Evolutionary conservation across 169 alveolate species (phyloP).

Genomic region (Plasmodium ovale): DNA sequence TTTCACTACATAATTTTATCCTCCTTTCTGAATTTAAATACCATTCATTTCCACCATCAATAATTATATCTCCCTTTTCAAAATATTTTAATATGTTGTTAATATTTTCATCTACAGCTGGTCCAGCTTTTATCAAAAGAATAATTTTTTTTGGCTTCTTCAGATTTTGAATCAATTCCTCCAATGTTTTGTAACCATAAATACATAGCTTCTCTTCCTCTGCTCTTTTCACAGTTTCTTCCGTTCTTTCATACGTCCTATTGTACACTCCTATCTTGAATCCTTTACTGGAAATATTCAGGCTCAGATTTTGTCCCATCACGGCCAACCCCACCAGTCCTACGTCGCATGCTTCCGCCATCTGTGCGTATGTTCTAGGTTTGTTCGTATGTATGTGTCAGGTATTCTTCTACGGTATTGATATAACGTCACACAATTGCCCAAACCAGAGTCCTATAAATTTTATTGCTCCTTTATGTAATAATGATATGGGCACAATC

Average conservation of each 20-base stretch:
- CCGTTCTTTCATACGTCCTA: slow-evolving; percentile 77
- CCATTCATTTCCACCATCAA: slow-evolving; percentile 92
- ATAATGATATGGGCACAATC: too few relatives aligned
- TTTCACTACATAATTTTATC: slow-evolving; percentile 30
- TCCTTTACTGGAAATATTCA: slow-evolving; percentile 85
- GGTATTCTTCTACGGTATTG: too few relatives aligned
- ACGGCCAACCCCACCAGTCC: slow-evolving; percentile 90
- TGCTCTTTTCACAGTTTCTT: slow-evolving; percentile 77
- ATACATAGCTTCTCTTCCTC: slow-evolving; percentile 63
- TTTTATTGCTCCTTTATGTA: too few relatives aligned
- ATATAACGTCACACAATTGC: too few relatives aligned
- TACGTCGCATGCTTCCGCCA: slow-evolving; percentile 79
- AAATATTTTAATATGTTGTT: slow-evolving; percentile 76
- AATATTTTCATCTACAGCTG: slow-evolving; percentile 81
- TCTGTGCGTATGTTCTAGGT: too few relatives aligned
- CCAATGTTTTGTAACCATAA: slow-evolving; percentile 73
- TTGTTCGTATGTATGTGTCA: too few relatives aligned
- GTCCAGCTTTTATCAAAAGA: slow-evolving; percentile 85
- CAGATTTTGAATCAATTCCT: slow-evolving; percentile 81
- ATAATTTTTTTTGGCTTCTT: slow-evolving; percentile 85
- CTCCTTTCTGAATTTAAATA: slow-evolving; percentile 87
- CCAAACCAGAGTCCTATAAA: too few relatives aligned
- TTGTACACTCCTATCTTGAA: slow-evolving; percentile 86
- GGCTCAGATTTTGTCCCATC: slow-evolving; percentile 88
- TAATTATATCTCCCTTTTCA: slow-evolving; percentile 82